Evolutionary conservation across 495 filamentous ascomycete species (phyloP).

Genomic region (Lineolata rhizophorae): DNA sequence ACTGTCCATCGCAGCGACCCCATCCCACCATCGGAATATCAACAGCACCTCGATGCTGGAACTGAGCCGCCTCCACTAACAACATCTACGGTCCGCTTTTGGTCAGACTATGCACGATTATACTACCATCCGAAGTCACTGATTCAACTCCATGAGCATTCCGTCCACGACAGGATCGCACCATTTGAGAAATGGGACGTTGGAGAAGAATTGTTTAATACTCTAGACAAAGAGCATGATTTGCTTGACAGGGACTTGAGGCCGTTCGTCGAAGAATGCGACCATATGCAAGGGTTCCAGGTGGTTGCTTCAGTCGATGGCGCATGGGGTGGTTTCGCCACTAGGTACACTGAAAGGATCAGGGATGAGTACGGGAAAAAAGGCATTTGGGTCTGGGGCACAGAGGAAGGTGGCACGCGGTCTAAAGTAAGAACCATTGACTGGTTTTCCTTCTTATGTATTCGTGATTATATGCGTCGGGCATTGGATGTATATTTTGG

Average conservation of each 20-base stretch:
- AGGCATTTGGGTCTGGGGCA: slow-evolving; percentile 65
- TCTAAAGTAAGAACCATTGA: slow-evolving; percentile 28
- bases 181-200: slow-evolving; percentile 54
- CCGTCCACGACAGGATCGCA: too few species aligned
- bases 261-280: slow-evolving; percentile 71
- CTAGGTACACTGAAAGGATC: slow-evolving; percentile 56
- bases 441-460: not conserved
- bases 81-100: slow-evolving; percentile 58
- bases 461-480: not conserved
- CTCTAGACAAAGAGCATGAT: slow-evolving; percentile 67
- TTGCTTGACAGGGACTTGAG: slow-evolving; percentile 74
- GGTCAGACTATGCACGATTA: slow-evolving; percentile 83
- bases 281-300: slow-evolving; percentile 76
- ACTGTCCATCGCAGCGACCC: too few species aligned
- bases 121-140: slow-evolving; percentile 85
- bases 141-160: slow-evolving; percentile 24
- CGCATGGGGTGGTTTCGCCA: slow-evolving; percentile 81
- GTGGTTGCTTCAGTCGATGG: slow-evolving; percentile 60
- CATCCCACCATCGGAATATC: slow-evolving; percentile 52
- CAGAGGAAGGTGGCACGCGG: slow-evolving; percentile 38
- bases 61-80: slow-evolving; percentile 37
- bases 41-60: slow-evolving; percentile 51
- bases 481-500: too few species aligned
- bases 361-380: slow-evolving; percentile 82
- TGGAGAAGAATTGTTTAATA: slow-evolving; percentile 65